Percentiles rank a stretch among this genome's conserved stretches.
Conservation (phyloP, 345 rosid species). For the thale cress (Arabidopsis thaliana) region TAIR10.1 NC_003070.9:23023501-23024000, state of each 20-base stretch:
- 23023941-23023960: not conserved
- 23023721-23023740: slow-evolving; percentile 24
- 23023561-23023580: not conserved
- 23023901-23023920: slow-evolving; percentile 17
- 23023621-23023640: not conserved
- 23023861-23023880: not conserved
- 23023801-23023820: slow-evolving; percentile 33
- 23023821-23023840: slow-evolving; percentile 24
- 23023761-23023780: slow-evolving; percentile 38
- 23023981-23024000: not conserved
- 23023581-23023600: not conserved
- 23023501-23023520: not conserved
- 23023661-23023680: not conserved
- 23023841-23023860: slow-evolving; percentile 22
- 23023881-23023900: slow-evolving; percentile 21
- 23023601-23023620: slow-evolving; percentile 14
- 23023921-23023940: not conserved
- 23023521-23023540: not conserved
- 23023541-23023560: not conserved
- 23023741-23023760: slow-evolving; percentile 30
- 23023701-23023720: not conserved
- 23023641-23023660: slow-evolving; percentile 7
- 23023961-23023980: slow-evolving; percentile 13
- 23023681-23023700: not conserved
- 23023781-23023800: slow-evolving; percentile 33